Percentiles rank a stretch among this genome's conserved stretches.
phyloP scores from a whole-genome alignment of 805 yeast species.

The Kregervanrija fluxuum region DNA sequence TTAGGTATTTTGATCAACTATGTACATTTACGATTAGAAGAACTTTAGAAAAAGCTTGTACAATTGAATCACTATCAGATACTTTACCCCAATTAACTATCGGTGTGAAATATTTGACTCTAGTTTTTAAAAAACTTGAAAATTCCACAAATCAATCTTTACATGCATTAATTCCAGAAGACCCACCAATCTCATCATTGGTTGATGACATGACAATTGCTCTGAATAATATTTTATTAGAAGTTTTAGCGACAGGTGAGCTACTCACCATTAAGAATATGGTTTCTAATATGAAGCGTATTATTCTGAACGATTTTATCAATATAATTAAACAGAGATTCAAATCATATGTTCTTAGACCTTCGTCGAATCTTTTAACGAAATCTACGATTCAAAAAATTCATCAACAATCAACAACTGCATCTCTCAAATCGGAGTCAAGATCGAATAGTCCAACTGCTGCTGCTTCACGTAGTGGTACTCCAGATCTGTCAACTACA shows the following conservation, averaged over 20 bases:
- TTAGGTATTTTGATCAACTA: slow-evolving; percentile 59
- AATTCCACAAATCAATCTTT: slow-evolving; percentile 15
- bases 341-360: slow-evolving; percentile 35
- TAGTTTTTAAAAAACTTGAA: slow-evolving; percentile 14
- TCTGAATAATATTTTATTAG: slow-evolving; percentile 58
- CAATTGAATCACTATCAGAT: slow-evolving; percentile 72
- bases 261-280: slow-evolving; percentile 45
- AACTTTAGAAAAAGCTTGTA: slow-evolving; percentile 74
- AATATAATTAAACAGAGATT: slow-evolving; percentile 46
- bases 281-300: slow-evolving; percentile 46
- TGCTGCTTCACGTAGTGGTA: slow-evolving; percentile 23
- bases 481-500: slow-evolving; percentile 20
- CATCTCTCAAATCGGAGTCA: neutral
- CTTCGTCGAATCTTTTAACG: slow-evolving; percentile 21
- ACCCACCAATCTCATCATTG: slow-evolving; percentile 69
- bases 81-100: slow-evolving; percentile 28
- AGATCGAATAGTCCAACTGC: slow-evolving; percentile 10
- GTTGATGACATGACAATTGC: slow-evolving; percentile 80
- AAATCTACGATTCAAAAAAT: slow-evolving; percentile 12
- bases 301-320: slow-evolving; percentile 57
- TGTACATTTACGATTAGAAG: slow-evolving; percentile 62
- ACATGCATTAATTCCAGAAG: slow-evolving; percentile 36
- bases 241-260: slow-evolving; percentile 68
- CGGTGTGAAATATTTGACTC: slow-evolving; percentile 21
- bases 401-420: slow-evolving; percentile 11